A percentile compares a stretch with the other conserved stretches of the same genome.
These are phyloP conservation scores for Penicillium canariense DNA, from an alignment of 495 filamentous ascomycete species.

Conservation along the genomic window DNA sequence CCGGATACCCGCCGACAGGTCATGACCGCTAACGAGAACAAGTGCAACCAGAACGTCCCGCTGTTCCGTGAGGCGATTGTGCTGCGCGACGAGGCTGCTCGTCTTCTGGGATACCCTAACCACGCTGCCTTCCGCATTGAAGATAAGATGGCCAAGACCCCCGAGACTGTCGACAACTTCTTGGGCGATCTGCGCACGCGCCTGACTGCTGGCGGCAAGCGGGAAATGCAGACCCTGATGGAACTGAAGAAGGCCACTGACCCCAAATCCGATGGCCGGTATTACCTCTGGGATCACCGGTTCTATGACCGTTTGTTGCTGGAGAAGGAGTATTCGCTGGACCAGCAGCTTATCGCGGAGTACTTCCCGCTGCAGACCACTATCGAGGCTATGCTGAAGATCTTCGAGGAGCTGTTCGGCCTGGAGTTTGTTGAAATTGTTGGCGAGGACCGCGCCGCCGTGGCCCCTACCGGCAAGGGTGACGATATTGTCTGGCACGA, in stretches of 20 bases:
- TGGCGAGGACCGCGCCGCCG: constrained; percentile 53
- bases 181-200: constrained; percentile 73
- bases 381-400: constrained; percentile 85
- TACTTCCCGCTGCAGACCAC: constrained; percentile 89
- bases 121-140: constrained; percentile 91
- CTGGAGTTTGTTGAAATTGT: constrained; percentile 83
- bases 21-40: constrained; percentile 67
- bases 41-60: constrained; percentile 80
- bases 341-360: constrained; percentile 86
- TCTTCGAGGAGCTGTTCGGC: constrained; percentile 92
- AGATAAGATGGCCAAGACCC: constrained; percentile 96
- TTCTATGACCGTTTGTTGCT: constrained; percentile 92
- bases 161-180: constrained; percentile 82
- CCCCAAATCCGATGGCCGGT: constrained; percentile 64
- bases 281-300: constrained; percentile 88
- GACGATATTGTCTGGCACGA: constrained; percentile 69
- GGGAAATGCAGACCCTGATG: constrained; percentile 70
- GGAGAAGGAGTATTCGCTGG: constrained; percentile 84
- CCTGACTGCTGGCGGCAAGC: constrained; percentile 70
- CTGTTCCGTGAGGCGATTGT: constrained; percentile 86
- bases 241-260: constrained; percentile 76
- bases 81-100: constrained; percentile 88
- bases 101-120: constrained; percentile 86
- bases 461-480: constrained; percentile 58
- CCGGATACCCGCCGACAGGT: constrained; percentile 55